Conservation (phyloP, 1,284 basidiomycete species). For the Microbotryum saponariae region DNA sequence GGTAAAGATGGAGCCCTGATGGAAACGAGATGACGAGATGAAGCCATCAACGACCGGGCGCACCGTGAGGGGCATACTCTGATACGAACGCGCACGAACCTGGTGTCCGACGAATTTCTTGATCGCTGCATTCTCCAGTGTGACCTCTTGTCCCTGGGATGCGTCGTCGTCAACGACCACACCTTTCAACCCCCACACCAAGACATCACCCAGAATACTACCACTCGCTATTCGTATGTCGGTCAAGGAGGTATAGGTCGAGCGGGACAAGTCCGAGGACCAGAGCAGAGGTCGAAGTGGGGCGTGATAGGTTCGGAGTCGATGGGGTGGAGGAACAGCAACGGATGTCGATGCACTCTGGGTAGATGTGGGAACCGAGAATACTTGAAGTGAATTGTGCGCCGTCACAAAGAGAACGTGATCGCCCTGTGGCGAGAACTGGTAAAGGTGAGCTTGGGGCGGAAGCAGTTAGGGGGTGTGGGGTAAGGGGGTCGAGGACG, state of each 20-base stretch:
- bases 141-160: no score
- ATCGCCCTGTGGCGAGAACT: neutral
- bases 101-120: neutral
- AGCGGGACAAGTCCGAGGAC: neutral
- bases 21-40: neutral
- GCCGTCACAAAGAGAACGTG: neutral
- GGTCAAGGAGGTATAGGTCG: neutral
- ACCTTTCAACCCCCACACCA: neutral
- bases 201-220: neutral
- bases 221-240: neutral
- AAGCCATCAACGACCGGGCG: no score
- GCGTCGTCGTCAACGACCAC: no score
- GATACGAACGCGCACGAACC: neutral
- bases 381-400: neutral
- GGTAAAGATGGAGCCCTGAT: neutral
- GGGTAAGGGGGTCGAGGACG: neutral
- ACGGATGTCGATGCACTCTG: no score
- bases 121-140: no score
- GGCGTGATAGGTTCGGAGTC: neutral
- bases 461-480: neutral
- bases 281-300: slow-evolving; percentile 2
- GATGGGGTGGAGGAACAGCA: neutral
- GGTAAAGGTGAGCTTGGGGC: no score
- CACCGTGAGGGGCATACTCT: neutral
- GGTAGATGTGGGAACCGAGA: neutral